These are phyloP conservation scores for Pythium dissimile DNA, from an alignment of 352 stramenopile genomes.

Conservation along the genomic window DNA sequence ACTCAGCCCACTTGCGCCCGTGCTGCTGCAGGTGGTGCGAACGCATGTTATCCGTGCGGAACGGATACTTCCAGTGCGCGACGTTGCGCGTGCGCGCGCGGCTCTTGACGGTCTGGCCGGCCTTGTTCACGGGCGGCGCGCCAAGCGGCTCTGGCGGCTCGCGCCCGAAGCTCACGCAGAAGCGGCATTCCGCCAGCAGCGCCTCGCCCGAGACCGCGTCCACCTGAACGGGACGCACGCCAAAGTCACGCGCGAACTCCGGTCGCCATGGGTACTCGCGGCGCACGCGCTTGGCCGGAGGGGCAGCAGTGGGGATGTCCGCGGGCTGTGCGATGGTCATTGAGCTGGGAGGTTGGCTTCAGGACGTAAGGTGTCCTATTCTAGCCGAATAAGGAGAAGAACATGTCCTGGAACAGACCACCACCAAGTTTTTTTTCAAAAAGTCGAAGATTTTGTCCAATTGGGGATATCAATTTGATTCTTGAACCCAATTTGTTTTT, in stretches of 20 bases:
- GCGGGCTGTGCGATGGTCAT: background rate
- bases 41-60: constrained; percentile 42
- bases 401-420: constrained; percentile 1
- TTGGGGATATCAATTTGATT: too few species aligned
- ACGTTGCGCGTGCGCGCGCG: constrained; percentile 34
- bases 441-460: background rate
- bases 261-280: constrained; percentile 27
- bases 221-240: constrained; percentile 25
- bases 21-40: constrained; percentile 39
- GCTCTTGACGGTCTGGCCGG: constrained; percentile 13
- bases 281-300: constrained; percentile 24
- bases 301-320: background rate
- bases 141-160: constrained; percentile 11
- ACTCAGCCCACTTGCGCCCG: constrained; percentile 27
- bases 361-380: background rate
- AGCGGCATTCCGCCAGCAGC: constrained; percentile 29
- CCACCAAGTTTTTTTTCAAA: background rate
- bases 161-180: constrained; percentile 38
- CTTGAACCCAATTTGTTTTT: too few species aligned
- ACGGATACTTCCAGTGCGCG: constrained; percentile 30
- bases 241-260: constrained; percentile 33
- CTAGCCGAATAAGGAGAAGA: background rate
- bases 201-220: constrained; percentile 30
- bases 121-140: constrained; percentile 5
- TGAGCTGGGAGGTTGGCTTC: too few species aligned